Base-by-base conservation (phyloP, 2,329 filamentous ascomycete genomes). In the Aspergillus sojae region DNA sequence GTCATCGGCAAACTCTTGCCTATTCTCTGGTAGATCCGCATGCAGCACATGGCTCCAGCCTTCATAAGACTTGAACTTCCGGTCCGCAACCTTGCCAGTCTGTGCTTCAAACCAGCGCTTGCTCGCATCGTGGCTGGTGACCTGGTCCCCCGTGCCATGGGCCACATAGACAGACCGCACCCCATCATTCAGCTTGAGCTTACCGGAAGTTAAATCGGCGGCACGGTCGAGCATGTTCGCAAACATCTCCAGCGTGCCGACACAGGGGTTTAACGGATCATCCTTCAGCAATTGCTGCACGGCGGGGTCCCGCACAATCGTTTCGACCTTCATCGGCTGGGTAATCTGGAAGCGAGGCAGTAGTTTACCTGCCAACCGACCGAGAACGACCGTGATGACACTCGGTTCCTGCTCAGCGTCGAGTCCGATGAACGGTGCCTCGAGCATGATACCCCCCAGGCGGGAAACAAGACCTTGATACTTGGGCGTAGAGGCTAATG, bases 41-140 rank as follows among this genome's bases (percentile, higher is more conserved):
- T 63, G 62, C 7, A 63, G 30, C 5, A 63, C 5, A 55, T 63
- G 62, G 4, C 62, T 61, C 62, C 62, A 63, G 4, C 62, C 62
- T 0, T 61, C 58, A 23, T 63, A 63, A 30, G 58, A 53, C 36
- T 57, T 56, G 45, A 61, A 60, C 28, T 61, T 32, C 5, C 43
- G 32, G 32, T 61, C 43, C 14, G 43, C 41, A 6, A 63, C 45
- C 36, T 59, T 53, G 10, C 43, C 34, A 19, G 62, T 36, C 62
- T 63, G 58, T 23, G 26, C 16, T 21, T 63, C 62, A 45, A 58
- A 63, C 62, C 62, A 63, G 41, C 34, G 43, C 53, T 54, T 61
- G 10, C 58, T 63, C 1, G 54, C 43, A 30, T 63, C 58, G 2
- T 61, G 52, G n/a, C 62, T 63, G 19, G 62, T 63, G 16, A 60